Conservation (phyloP, 805 yeast genomes). For the Tanozyma kutaoensis region DNA sequence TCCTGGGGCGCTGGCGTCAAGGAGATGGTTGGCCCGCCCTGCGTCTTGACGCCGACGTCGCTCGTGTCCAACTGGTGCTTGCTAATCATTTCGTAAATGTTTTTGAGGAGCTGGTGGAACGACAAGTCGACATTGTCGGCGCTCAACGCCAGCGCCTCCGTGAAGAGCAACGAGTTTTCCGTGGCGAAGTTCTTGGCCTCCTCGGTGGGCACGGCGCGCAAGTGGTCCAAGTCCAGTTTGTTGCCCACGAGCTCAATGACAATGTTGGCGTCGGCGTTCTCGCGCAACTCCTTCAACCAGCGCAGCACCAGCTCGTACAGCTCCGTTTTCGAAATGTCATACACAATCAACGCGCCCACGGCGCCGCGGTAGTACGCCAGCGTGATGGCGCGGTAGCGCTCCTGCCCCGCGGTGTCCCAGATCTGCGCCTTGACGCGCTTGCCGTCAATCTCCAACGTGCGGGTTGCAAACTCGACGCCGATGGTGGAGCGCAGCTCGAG, state of each 20-base stretch:
- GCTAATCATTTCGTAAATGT: constrained; percentile 88
- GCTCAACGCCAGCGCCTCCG: constrained; percentile 91
- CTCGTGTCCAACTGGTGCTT: constrained; percentile 86
- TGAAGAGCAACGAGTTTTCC: constrained; percentile 83
- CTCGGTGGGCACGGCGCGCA: constrained; percentile 94
- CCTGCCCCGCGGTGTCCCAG: constrained; percentile 99
- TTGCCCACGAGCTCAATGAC: constrained; percentile 91
- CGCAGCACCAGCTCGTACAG: constrained; percentile 75
- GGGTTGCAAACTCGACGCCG: constrained; percentile 96
- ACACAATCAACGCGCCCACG: constrained; percentile 91
- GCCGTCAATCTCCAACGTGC: constrained; percentile 81
- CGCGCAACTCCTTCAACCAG: constrained; percentile 85
- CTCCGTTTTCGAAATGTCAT: constrained; percentile 86
- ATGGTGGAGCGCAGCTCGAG: constrained; percentile 89
- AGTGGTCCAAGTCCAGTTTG: constrained; percentile 80
- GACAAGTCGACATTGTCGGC: constrained; percentile 92
- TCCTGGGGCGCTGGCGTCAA: constrained; percentile 90
- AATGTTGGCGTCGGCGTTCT: constrained; percentile 88
- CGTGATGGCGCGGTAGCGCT: constrained; percentile 94
- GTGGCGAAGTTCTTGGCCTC: constrained; percentile 92
- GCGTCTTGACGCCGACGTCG: constrained; percentile 53
- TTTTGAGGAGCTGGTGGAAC: constrained; percentile 83
- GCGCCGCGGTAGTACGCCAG: constrained; percentile 97
- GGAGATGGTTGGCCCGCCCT: constrained; percentile 77
- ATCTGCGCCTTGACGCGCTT: constrained; percentile 80